These are phyloP conservation scores for Talaromyces thailandensis DNA, from an alignment of 495 filamentous ascomycete species.

Conservation along the genomic window DNA sequence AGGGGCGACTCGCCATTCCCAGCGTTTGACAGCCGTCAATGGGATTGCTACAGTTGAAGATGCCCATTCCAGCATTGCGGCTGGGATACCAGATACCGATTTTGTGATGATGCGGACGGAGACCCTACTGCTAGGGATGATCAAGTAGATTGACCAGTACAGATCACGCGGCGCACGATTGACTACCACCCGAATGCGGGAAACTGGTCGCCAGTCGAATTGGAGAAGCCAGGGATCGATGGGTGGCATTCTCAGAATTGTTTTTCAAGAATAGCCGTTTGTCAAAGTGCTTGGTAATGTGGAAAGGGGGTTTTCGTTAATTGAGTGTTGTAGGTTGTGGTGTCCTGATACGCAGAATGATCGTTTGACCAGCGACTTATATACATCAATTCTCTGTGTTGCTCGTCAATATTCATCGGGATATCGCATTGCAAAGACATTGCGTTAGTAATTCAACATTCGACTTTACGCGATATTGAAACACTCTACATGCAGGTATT, in stretches of 20 bases:
- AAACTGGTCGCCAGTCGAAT: not conserved
- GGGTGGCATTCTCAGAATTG: not conserved
- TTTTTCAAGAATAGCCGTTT: not conserved
- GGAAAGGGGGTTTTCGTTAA: not conserved
- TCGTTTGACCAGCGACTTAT: not conserved
- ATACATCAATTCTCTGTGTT: not conserved
- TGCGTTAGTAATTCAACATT: not conserved
- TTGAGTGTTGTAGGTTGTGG: not conserved
- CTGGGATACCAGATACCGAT: not conserved
- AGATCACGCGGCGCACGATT: not conserved
- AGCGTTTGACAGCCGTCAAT: not conserved
- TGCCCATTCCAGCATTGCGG: no score
- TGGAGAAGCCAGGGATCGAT: not conserved
- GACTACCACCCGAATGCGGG: not conserved
- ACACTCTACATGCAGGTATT: not conserved
- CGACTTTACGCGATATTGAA: not conserved
- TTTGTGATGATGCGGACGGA: not conserved
- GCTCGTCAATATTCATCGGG: not conserved
- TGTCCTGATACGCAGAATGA: not conserved
- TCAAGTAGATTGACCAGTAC: not conserved
- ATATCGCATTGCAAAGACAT: not conserved
- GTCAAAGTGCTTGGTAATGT: not conserved
- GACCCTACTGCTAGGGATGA: not conserved
- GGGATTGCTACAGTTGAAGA: no score
- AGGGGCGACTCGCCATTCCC: not conserved